A percentile compares a stretch with the other conserved stretches of the same genome.
These are phyloP conservation scores for Plasmodium ovale DNA, from an alignment of 169 alveolate species.

Conservation along the genomic window DNA sequence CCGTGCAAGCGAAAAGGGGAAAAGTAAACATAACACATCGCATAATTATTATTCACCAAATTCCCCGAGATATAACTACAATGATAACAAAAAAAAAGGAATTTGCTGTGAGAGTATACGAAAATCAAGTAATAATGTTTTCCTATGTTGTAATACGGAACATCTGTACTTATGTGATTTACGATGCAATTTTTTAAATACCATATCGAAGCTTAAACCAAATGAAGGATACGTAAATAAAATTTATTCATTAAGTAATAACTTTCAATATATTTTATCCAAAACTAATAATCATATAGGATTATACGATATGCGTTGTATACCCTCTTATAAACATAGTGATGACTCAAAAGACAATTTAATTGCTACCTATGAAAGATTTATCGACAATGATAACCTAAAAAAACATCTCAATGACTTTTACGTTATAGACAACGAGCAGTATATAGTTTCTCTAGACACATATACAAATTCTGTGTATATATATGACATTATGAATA, in stretches of 20 bases:
- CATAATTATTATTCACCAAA: conserved; percentile 73
- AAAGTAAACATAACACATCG: conserved; percentile 57
- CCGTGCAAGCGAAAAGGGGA: conserved; percentile 26
- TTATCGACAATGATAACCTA: conserved; percentile 73
- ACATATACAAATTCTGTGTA: conserved; percentile 70
- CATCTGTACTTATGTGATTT: conserved; percentile 62
- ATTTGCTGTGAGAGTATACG: conserved; percentile 67
- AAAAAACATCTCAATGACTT: conserved; percentile 75
- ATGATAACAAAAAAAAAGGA: conserved; percentile 76
- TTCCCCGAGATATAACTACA: conserved; percentile 64
- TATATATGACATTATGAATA: conserved; percentile 64
- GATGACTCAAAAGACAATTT: conserved; percentile 61
- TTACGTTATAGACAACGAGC: conserved; percentile 76
- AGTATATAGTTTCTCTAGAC: conserved; percentile 70
- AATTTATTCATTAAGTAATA: conserved; percentile 71
- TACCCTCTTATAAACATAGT: conserved; percentile 49
- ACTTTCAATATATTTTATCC: conserved; percentile 76
- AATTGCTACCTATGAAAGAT: conserved; percentile 56
- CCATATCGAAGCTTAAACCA: conserved; percentile 73
- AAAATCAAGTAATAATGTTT: conserved; percentile 69
- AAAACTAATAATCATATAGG: conserved; percentile 77
- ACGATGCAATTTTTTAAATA: conserved; percentile 75
- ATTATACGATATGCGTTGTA: conserved; percentile 65
- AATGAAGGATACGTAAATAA: conserved; percentile 75
- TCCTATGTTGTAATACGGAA: conserved; percentile 73